phyloP scores from a whole-genome alignment of 2,329 filamentous ascomycete genomes.

The Fusarium neocosmosporiellum region DNA sequence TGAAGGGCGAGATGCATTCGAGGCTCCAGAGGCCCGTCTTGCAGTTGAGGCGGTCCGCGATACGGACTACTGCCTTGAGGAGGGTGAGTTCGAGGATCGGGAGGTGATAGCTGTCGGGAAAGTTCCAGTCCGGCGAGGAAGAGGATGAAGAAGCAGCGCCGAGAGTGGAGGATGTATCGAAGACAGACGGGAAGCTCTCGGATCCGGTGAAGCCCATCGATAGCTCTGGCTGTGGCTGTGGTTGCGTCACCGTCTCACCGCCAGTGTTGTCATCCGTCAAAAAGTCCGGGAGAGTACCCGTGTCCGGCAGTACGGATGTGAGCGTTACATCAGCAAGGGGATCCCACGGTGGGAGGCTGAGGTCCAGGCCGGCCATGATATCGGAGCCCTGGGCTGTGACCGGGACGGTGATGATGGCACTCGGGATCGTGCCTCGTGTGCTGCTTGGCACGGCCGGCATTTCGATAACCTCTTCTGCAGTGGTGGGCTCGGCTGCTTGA shows the following conservation, averaged over 20 bases:
- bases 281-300: conserved; percentile 14
- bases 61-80: conserved; percentile 58
- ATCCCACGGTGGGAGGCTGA: conserved; percentile 40
- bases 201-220: not conserved
- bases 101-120: conserved; percentile 61
- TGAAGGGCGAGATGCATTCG: conserved; percentile 60
- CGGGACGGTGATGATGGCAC: conserved; percentile 2
- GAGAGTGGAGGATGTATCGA: conserved; percentile 38
- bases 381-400: conserved; percentile 17
- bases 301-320: conserved; percentile 28
- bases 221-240: conserved; percentile 8
- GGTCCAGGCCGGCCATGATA: conserved; percentile 35
- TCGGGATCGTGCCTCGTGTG: not conserved
- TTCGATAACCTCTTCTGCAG: conserved; percentile 12
- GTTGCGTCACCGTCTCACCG: conserved; percentile 6
- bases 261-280: conserved; percentile 8
- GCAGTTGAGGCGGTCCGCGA: conserved; percentile 60
- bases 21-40: conserved; percentile 58
- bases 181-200: conserved; percentile 27
- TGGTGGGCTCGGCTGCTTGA: not conserved
- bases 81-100: conserved; percentile 61
- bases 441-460: not conserved
- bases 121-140: conserved; percentile 39
- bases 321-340: conserved; percentile 31
- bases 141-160: conserved; percentile 27